Percentiles rank a stretch among this genome's conserved stretches.
These are phyloP conservation scores for Amylostereum areolatum DNA, from an alignment of 1,284 basidiomycete species.

Conservation along the genomic window DNA sequence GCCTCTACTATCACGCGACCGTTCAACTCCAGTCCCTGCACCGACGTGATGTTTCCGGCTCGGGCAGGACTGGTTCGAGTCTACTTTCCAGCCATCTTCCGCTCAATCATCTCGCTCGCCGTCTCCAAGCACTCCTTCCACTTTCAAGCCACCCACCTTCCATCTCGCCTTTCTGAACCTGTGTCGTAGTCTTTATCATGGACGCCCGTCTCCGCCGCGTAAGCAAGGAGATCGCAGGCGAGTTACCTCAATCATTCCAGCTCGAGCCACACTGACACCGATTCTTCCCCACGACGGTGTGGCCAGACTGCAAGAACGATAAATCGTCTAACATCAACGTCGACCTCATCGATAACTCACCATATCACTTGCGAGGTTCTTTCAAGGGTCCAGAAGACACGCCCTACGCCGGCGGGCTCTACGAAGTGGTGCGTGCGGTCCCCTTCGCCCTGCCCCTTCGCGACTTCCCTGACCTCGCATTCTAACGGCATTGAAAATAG, in stretches of 20 bases:
- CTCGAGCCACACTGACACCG: conserved; percentile 2
- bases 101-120: too few species aligned
- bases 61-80: too few species aligned
- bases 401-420: conserved; percentile 90
- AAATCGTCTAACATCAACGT: conserved; percentile 81
- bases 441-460: conserved; percentile 1
- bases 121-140: too few species aligned
- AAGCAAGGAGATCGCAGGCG: conserved; percentile 88
- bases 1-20: too few species aligned
- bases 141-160: too few species aligned
- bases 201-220: conserved; percentile 87
- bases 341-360: conserved; percentile 81
- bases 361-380: conserved; percentile 84
- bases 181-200: too few species aligned
- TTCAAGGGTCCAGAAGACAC: conserved; percentile 93
- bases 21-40: too few species aligned
- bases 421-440: conserved; percentile 76
- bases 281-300: conserved; percentile 3
- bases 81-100: too few species aligned
- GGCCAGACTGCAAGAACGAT: conserved; percentile 88
- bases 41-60: too few species aligned
- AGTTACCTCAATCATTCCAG: conserved; percentile 16
- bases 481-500: conserved; percentile 33
- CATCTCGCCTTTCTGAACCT: too few species aligned
- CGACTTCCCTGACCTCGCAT: not conserved